Evolutionary conservation across 805 yeast genomes (phyloP), one percentile per base, ranked within the genome.

Genomic region (Torulaspora delbrueckii): DNA sequence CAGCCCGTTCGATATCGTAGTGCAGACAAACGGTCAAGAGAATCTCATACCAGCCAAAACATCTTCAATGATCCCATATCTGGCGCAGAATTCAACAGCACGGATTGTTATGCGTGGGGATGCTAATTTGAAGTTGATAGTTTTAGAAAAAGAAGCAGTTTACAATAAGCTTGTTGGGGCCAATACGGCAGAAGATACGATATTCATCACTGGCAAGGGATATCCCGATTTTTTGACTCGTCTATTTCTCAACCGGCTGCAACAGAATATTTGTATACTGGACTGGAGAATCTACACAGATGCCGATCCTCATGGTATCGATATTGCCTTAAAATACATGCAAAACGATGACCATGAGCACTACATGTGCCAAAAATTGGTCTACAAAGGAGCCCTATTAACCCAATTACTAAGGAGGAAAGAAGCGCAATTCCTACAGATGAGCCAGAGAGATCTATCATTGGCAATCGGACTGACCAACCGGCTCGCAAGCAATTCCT

Each of bases 271-370:
- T 46, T 0, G 52, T 18, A 43, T 38, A 16, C 31, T 67, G 1
- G 69, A 70, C 4, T 65, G 79, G 12, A 53, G 64, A 13, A 78
- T 79, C 0, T 66, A 75, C 48, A 76, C 79, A 22, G 91, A 84
- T 61, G 73, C 82, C 23, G 91, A 84, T 57, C 77, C 84, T 2
- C 76, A 80, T 62, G 91, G 90, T 0, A 56, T 80, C 6, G 69
- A 73, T 55, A 84, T 84, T n/a, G 72, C 75, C 34, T 56, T 68
- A 23, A 74, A 72, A 40, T 82, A 75, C 55, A 59, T 62, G 44
- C 34, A 43, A 3, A 53, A 51, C 24, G 45, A 47, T 6, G 25
- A 40, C 13, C 23, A 42, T 8, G 22, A 16, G 4, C 32, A 23
- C 14, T 50, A 50, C 14, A 39, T 31, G 18, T 52, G 60, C 24